Evolutionary conservation across 805 yeast species (phyloP).

Genomic region (Huiozyma sinensis): DNA sequence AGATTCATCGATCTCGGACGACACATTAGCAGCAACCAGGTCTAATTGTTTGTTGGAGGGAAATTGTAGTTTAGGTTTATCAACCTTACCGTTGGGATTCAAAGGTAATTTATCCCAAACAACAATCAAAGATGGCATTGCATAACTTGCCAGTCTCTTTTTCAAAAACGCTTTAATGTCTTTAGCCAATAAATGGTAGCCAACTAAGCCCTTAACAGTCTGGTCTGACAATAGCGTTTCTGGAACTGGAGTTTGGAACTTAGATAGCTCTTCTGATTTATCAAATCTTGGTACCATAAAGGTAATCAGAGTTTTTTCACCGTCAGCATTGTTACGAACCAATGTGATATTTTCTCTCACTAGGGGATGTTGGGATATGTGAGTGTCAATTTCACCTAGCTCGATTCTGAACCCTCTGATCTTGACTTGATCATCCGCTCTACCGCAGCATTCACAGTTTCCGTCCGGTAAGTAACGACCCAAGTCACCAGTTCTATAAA

Average conservation of each 20-base stretch:
- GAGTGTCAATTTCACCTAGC: conserved; percentile 96
- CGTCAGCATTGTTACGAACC: conserved; percentile 84
- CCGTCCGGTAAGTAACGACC: conserved; percentile 97
- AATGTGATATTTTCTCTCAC: conserved; percentile 90
- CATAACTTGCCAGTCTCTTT: conserved; percentile 83
- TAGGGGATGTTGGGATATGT: conserved; percentile 82
- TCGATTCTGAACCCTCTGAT: conserved; percentile 98
- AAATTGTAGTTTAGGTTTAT: conserved; percentile 92
- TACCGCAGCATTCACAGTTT: conserved; percentile 94
- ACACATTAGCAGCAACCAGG: conserved; percentile 49
- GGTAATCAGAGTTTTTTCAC: conserved; percentile 84
- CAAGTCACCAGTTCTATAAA: conserved; percentile 94
- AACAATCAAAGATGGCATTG: conserved; percentile 84
- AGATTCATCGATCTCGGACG: conserved; percentile 34
- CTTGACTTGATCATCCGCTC: conserved; percentile 98
- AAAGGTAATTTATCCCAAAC: conserved; percentile 80
- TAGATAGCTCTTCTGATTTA: conserved; percentile 35
- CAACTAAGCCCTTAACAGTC: conserved; percentile 68
- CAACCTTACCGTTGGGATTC: conserved; percentile 97
- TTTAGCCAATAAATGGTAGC: conserved; percentile 64
- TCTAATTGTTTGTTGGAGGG: conserved; percentile 83
- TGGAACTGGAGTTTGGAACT: conserved; percentile 35
- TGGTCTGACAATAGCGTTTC: conserved; percentile 40
- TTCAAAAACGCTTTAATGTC: conserved; percentile 75
- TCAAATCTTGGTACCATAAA: conserved; percentile 78